Percentiles rank a stretch among this genome's conserved stretches.
Evolutionary conservation across 345 rosid genomes (phyloP).

Genomic region (Nephelium lappaceum): DNA sequence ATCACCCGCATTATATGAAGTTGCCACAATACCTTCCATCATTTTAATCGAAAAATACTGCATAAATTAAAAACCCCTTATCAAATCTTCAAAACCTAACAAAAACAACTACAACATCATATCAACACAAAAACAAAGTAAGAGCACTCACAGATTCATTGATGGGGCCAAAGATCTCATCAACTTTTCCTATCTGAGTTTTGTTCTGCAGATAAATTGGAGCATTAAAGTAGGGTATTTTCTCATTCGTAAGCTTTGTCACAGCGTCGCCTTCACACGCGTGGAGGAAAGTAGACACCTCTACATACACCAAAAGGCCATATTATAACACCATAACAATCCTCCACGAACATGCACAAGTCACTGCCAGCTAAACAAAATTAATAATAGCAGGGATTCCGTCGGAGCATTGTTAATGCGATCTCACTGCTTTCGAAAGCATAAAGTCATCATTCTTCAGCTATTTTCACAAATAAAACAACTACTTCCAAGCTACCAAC

Average conservation of each 20-base stretch:
- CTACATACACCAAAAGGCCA: conserved; percentile 34
- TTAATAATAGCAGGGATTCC: neutral
- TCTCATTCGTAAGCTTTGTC: conserved; percentile 77
- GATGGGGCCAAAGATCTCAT: conserved; percentile 94
- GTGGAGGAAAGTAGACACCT: conserved; percentile 78
- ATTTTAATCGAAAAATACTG: conserved; percentile 82
- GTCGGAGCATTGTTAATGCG: neutral
- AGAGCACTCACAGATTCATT: conserved; percentile 76
- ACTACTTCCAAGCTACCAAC: neutral
- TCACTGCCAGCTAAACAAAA: neutral
- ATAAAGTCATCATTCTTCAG: neutral
- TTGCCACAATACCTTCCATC: conserved; percentile 96
- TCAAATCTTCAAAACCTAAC: neutral
- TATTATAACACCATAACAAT: neutral
- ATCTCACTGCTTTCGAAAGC: neutral
- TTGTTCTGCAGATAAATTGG: conserved; percentile 81
- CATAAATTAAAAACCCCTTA: conserved; percentile 8
- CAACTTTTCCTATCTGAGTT: conserved; percentile 94
- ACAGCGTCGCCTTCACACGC: conserved; percentile 99
- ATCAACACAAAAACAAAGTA: neutral
- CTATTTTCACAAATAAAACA: neutral
- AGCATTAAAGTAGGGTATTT: conserved; percentile 85
- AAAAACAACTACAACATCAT: neutral
- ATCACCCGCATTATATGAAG: conserved; percentile 71
- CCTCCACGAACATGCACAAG: neutral